Conservation (phyloP, 148 eudicot genomes). For the Cornus suecica region DNA sequence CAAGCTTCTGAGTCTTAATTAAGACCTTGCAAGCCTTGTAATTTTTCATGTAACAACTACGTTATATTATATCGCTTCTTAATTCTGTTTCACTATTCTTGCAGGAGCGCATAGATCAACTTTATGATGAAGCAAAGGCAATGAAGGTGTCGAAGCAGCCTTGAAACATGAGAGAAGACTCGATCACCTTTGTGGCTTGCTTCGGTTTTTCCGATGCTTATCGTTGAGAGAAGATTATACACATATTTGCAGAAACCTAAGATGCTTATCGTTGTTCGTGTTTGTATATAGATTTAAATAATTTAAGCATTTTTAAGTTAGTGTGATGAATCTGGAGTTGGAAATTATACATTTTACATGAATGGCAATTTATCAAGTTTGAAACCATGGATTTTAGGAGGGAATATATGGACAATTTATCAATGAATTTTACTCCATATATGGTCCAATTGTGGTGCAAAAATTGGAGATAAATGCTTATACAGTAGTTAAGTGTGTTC, state of each 20-base stretch:
- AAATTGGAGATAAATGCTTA: too few species aligned
- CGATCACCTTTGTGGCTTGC: neutral
- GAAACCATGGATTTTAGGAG: neutral
- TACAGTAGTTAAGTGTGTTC: too few species aligned
- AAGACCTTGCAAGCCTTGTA: too few species aligned
- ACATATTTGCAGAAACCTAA: neutral
- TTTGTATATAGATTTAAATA: constrained; percentile 1
- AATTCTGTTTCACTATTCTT: constrained; percentile 6
- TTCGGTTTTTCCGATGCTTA: neutral
- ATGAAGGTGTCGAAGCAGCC: constrained; percentile 23
- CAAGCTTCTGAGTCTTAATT: too few species aligned
- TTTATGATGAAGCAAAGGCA: constrained; percentile 68
- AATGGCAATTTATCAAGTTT: neutral
- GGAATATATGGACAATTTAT: neutral
- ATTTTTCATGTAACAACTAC: neutral
- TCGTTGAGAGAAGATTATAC: neutral
- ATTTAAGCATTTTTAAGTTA: neutral
- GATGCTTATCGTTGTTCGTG: constrained; percentile 3
- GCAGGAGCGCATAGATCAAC: constrained; percentile 64
- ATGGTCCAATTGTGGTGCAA: neutral
- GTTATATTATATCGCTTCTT: neutral
- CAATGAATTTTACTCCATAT: neutral
- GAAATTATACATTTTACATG: neutral
- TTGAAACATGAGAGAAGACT: neutral
- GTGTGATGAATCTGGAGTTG: too few species aligned